phyloP scores from a whole-genome alignment of 2,329 filamentous ascomycete genomes.

The Pseudogymnoascus sp. region DNA sequence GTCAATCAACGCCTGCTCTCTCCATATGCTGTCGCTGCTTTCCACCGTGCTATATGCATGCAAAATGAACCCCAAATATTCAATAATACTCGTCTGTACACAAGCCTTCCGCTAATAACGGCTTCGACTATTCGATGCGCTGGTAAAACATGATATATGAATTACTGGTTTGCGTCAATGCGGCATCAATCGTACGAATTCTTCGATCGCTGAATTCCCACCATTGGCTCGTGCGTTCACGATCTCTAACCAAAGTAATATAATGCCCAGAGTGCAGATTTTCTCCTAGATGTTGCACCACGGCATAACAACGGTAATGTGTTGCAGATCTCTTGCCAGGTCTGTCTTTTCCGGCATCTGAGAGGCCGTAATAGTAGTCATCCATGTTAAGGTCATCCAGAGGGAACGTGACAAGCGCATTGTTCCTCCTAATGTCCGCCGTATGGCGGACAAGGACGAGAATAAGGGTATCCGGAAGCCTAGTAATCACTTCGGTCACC shows the following conservation, averaged over 20 bases:
- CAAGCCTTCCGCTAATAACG: neutral
- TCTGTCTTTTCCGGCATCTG: constrained; percentile 26
- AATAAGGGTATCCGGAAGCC: constrained; percentile 29
- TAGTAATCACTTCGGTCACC: constrained; percentile 10
- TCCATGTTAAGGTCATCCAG: constrained; percentile 59
- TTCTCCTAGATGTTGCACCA: constrained; percentile 41
- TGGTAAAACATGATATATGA: constrained; percentile 12
- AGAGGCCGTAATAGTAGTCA: constrained; percentile 36
- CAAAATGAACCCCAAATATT: neutral
- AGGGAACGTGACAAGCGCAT: constrained; percentile 66
- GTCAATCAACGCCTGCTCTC: neutral
- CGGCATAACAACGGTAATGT: constrained; percentile 74
- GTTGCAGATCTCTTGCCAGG: constrained; percentile 19
- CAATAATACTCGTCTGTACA: neutral
- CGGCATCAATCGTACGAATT: constrained; percentile 5
- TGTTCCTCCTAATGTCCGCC: constrained; percentile 49
- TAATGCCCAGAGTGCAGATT: constrained; percentile 21
- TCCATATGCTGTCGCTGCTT: constrained; percentile 2
- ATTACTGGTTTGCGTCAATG: constrained; percentile 8
- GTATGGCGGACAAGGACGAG: constrained; percentile 59
- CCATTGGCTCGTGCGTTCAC: constrained; percentile 15
- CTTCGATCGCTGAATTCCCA: constrained; percentile 6
- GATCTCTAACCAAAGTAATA: constrained; percentile 15
- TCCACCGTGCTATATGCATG: neutral
- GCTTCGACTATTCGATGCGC: neutral